Conservation (phyloP, 2,329 filamentous ascomycete genomes). For the Pestalotiopsis sp. region DNA sequence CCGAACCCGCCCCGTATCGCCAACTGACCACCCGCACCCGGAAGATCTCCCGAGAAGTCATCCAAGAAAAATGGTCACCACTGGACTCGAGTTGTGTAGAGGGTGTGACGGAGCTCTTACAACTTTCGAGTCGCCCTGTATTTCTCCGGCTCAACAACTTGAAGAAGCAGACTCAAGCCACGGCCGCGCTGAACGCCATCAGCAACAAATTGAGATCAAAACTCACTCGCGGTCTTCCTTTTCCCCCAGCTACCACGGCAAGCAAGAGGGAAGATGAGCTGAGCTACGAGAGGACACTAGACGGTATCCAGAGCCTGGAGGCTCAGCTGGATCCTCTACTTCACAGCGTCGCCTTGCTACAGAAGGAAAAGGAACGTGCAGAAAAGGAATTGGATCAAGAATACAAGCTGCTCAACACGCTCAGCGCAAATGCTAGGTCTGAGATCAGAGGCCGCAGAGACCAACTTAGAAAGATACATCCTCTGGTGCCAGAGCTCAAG, state of each 20-base stretch:
- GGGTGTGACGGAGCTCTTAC: conserved; percentile 57
- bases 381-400: conserved; percentile 59
- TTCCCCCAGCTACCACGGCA: conserved; percentile 55
- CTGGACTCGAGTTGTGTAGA: conserved; percentile 57
- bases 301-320: conserved; percentile 59
- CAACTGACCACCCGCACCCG: conserved; percentile 54
- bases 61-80: conserved; percentile 70
- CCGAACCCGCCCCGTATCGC: conserved; percentile 40
- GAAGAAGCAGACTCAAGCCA: conserved; percentile 54
- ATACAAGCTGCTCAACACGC: conserved; percentile 49
- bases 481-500: conserved; percentile 45
- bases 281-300: conserved; percentile 66
- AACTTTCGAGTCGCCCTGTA: conserved; percentile 63
- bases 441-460: conserved; percentile 56
- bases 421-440: conserved; percentile 60
- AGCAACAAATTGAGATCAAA: conserved; percentile 59
- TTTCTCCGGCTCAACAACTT: conserved; percentile 56
- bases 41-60: conserved; percentile 62
- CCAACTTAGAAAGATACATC: conserved; percentile 50
- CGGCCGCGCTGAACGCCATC: conserved; percentile 57
- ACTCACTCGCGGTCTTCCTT: conserved; percentile 63
- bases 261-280: conserved; percentile 60
- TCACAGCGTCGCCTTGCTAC: conserved; percentile 64
- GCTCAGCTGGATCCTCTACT: conserved; percentile 62
- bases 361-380: conserved; percentile 58